Percentiles rank a stretch among this genome's conserved stretches.
These are phyloP conservation scores for Letharia lupina DNA, from an alignment of 495 filamentous ascomycete species.

Conservation along the genomic window DNA sequence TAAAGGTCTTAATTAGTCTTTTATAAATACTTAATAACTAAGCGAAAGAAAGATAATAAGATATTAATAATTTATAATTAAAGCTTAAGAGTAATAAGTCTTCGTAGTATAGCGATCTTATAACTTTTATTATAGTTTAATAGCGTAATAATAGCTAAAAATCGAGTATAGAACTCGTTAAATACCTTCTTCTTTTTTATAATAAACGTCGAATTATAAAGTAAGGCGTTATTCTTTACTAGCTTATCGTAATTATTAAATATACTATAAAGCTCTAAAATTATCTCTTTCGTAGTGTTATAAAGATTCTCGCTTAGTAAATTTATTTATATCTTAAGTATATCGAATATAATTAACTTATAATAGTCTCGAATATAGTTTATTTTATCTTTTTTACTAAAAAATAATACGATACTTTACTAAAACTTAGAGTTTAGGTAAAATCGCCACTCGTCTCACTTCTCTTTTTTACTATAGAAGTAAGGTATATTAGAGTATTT, in stretches of 20 bases:
- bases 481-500: too few species aligned
- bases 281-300: neutral
- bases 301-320: neutral
- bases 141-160: too few species aligned
- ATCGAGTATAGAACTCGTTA: too few species aligned
- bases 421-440: neutral
- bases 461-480: neutral
- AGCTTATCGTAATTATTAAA: neutral
- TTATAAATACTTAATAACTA: too few species aligned
- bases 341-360: neutral
- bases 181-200: neutral
- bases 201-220: neutral
- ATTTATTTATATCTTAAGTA: neutral
- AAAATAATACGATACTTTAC: neutral
- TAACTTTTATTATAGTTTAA: too few species aligned
- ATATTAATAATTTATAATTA: too few species aligned
- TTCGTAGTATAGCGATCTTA: too few species aligned
- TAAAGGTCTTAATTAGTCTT: too few species aligned
- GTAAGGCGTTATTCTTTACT: neutral
- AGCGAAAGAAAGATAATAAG: too few species aligned
- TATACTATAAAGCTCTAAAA: too few species aligned
- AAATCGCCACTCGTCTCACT: neutral
- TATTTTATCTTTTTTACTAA: neutral
- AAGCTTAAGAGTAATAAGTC: neutral
- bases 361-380: constrained; percentile 1